These are phyloP conservation scores for Ophiostoma sp. DNA, from an alignment of 2,329 filamentous ascomycete species.

Conservation along the genomic window DNA sequence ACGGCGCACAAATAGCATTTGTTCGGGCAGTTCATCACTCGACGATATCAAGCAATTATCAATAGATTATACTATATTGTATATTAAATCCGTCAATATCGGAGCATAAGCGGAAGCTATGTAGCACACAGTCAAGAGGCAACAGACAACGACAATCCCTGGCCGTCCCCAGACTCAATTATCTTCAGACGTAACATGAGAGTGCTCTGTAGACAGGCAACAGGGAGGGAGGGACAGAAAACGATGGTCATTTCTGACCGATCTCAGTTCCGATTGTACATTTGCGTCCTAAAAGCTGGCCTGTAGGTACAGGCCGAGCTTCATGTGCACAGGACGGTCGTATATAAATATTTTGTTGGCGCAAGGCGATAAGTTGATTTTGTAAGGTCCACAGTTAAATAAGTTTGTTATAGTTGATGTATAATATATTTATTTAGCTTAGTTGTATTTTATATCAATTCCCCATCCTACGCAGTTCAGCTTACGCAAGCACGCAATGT, in stretches of 20 bases:
- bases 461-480: not conserved
- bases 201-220: not conserved
- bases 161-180: no score
- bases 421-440: no score
- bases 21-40: no score
- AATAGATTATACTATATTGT: not conserved
- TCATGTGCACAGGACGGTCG: not conserved
- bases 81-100: not conserved
- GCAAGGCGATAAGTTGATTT: no score
- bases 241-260: constrained; percentile 1
- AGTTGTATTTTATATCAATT: not conserved
- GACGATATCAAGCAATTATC: not conserved
- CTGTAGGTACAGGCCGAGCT: not conserved
- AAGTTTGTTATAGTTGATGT: no score
- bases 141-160: not conserved
- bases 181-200: not conserved
- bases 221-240: constrained; percentile 7
- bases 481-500: not conserved
- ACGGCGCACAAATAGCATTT: not conserved
- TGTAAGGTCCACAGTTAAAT: no score
- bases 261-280: not conserved
- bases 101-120: not conserved
- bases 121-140: not conserved
- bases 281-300: not conserved
- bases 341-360: not conserved